Conservation (phyloP, 1,284 basidiomycete genomes). For the Neolentinus lepideus region DNA sequence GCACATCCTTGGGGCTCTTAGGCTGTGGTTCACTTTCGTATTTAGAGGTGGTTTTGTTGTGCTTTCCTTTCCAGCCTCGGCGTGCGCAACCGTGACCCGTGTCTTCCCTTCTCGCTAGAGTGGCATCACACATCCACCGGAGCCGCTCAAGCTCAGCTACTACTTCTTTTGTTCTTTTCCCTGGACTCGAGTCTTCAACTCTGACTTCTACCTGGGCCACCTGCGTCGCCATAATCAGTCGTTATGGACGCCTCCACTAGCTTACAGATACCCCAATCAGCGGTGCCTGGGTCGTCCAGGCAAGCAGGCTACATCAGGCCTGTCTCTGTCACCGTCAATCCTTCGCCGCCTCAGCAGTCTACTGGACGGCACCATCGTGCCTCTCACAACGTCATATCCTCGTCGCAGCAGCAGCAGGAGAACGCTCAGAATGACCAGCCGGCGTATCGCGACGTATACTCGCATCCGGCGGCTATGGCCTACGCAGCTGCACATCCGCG, state of each 20-base stretch:
- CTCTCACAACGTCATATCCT: conserved; percentile 43
- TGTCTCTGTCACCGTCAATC: conserved; percentile 38
- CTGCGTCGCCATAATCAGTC: not conserved
- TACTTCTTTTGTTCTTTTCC: conserved; percentile 2
- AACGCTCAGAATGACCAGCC: conserved; percentile 24
- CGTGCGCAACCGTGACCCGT: not conserved
- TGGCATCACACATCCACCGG: not conserved
- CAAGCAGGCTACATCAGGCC: conserved; percentile 17
- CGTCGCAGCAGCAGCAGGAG: conserved; percentile 33
- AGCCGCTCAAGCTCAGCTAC: not conserved
- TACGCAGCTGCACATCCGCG: conserved; percentile 80
- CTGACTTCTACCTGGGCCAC: not conserved
- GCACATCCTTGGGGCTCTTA: not conserved
- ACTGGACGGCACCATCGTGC: conserved; percentile 39
- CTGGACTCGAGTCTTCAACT: not conserved
- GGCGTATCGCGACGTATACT: conserved; percentile 64
- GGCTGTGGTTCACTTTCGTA: not conserved
- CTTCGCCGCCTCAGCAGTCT: conserved; percentile 29
- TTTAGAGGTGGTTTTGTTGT: not conserved
- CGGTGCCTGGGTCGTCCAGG: not conserved
- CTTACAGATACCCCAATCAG: not conserved
- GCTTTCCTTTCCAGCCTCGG: not conserved
- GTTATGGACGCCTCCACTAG: conserved; percentile 1
- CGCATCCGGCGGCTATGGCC: conserved; percentile 83
- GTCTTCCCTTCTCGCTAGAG: not conserved